These are phyloP conservation scores for Suhomyces yuchorum DNA, from an alignment of 1,139 yeast genomes.

Conservation along the genomic window DNA sequence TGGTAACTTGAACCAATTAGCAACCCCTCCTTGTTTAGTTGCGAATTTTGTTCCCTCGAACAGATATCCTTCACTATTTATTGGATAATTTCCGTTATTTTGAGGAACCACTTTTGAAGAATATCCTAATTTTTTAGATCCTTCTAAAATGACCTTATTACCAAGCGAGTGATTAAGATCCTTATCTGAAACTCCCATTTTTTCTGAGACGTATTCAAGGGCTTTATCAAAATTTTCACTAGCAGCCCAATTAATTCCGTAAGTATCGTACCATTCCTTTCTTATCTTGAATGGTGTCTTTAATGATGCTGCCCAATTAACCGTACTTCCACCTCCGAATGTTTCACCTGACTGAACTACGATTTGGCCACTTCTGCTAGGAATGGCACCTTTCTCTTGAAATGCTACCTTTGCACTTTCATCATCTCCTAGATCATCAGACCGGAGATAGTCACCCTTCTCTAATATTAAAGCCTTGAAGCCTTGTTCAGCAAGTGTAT, in stretches of 20 bases:
- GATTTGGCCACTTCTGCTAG: conserved; percentile 40
- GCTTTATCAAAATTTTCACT: conserved; percentile 47
- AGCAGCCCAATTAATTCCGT: conserved; percentile 53
- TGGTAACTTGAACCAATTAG: conserved; percentile 56
- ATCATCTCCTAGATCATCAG: conserved; percentile 40
- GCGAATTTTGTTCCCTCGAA: conserved; percentile 55
- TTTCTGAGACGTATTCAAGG: conserved; percentile 48
- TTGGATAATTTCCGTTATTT: conserved; percentile 48
- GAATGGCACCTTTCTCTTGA: conserved; percentile 42
- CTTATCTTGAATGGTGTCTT: conserved; percentile 57
- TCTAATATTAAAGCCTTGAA: conserved; percentile 51
- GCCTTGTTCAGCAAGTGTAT: conserved; percentile 49
- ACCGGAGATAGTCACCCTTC: conserved; percentile 49
- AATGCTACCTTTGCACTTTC: conserved; percentile 46
- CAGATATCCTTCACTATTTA: conserved; percentile 53
- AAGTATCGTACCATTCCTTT: conserved; percentile 54
- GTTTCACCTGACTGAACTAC: conserved; percentile 55
- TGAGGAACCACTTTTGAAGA: conserved; percentile 46
- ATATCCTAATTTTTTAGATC: conserved; percentile 50
- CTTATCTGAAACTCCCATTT: conserved; percentile 52
- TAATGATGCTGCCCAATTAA: conserved; percentile 62
- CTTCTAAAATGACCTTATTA: conserved; percentile 48
- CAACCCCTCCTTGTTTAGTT: conserved; percentile 55
- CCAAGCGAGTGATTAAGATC: conserved; percentile 49
- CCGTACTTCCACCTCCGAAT: conserved; percentile 65